Evolutionary conservation across 208 protist genomes (phyloP), one percentile per base, ranked within the genome.

Genomic region (Blastocrithidia nonstop): DNA sequence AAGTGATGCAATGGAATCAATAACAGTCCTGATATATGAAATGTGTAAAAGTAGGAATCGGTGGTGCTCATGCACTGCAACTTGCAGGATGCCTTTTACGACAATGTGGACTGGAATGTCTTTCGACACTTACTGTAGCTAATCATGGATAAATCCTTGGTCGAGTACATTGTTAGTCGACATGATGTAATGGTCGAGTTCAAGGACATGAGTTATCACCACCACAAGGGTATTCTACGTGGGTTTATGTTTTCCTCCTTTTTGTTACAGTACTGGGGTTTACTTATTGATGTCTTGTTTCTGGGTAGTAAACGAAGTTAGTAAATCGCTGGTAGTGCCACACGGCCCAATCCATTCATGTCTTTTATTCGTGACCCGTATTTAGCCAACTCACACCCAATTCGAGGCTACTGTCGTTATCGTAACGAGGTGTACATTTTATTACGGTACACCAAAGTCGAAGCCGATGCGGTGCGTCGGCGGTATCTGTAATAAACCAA

Each of bases 1-100:
- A 99, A 99, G 73, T 99, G 97, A 95, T 99, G 96, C 71, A 86
- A 99, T 61, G 98, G 95, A 46, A 98, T 99, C 50, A 99, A 99
- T 81, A 99, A 99, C 71, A 83, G 99, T 21, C 69, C 79, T n/a
- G 63, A 97, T 35, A 77, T 98, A 24, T 99, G 97, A 97, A 92
- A 99, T 24, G 96, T 95, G 8, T 36, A 63, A 11, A 74, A 98
- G 27, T 97, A 98, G 32, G 96, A 99, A 74, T 98, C 95, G 42
- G 82, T 96, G 20, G 98, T 99, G 16, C 64, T 99, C 31, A 39
- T 99, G 45, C 92, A 99, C 73, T 82, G 95, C n/a, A 70, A 95
- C 46, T 81, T 99, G 4, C 76, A 98, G 38, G 71, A 85, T 33
- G 96, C 96, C 37, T 88, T 99, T 44, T 99, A 98, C 65, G 98